Conservation (phyloP, 768 basidiomycete genomes). For the Pilatotrama ljubarskyi region DNA sequence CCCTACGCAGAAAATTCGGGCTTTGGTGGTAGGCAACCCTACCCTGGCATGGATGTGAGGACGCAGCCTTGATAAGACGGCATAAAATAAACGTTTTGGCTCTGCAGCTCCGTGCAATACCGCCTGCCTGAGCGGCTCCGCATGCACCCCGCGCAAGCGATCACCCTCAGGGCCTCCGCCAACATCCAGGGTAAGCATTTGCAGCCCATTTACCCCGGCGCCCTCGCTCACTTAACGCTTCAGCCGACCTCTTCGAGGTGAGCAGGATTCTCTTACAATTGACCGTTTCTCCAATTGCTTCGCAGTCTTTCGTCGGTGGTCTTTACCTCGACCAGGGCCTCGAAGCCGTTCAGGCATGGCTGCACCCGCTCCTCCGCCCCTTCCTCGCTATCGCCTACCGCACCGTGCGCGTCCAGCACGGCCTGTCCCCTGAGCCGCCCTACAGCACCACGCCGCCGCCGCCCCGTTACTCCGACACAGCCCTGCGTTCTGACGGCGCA, state of each 20-base stretch:
- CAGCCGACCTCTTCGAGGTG: conserved; percentile 83
- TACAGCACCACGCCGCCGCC: conserved; percentile 16
- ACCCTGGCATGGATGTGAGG: conserved; percentile 71
- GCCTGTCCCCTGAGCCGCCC: conserved; percentile 47
- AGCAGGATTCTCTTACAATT: conserved; percentile 7
- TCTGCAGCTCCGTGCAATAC: conserved; percentile 59
- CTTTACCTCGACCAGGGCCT: conserved; percentile 72
- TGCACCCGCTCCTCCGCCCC: conserved; percentile 60
- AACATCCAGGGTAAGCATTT: conserved; percentile 63
- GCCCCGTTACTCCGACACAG: conserved; percentile 6
- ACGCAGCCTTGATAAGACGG: conserved; percentile 15
- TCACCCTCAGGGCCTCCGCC: conserved; percentile 65
- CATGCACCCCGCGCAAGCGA: conserved; percentile 70
- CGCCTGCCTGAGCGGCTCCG: conserved; percentile 59
- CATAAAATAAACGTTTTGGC: not conserved
- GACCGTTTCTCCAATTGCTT: not conserved
- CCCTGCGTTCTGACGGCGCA: conserved; percentile 12
- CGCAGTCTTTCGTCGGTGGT: conserved; percentile 77
- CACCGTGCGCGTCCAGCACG: conserved; percentile 64
- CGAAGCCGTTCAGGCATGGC: conserved; percentile 55
- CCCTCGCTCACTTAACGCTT: conserved; percentile 6
- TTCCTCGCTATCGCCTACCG: conserved; percentile 64
- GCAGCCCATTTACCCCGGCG: not conserved
- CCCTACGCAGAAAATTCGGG: conserved; percentile 68
- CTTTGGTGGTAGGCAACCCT: conserved; percentile 71